A percentile compares a stretch with the other conserved stretches of the same genome.
Evolutionary conservation across 2,329 filamentous ascomycete genomes (phyloP).

Genomic region (Ophiognomonia clavigignenti-juglandacearum): DNA sequence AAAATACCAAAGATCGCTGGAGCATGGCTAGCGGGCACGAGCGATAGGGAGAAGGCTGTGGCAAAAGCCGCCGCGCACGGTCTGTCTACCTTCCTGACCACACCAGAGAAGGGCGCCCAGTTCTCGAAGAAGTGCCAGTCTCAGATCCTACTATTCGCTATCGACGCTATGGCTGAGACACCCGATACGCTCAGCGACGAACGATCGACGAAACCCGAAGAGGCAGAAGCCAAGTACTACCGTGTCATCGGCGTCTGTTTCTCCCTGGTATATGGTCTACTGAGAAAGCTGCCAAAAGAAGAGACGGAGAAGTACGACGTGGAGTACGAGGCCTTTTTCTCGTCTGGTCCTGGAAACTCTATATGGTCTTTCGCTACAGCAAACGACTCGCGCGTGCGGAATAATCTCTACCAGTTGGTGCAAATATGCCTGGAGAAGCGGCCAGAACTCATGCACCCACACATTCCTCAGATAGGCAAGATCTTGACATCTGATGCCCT

Average conservation of each 20-base stretch:
- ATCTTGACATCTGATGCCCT: slow-evolving; percentile 69
- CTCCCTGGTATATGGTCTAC: slow-evolving; percentile 48
- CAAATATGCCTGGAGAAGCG: slow-evolving; percentile 41
- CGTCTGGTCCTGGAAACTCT: slow-evolving; percentile 42
- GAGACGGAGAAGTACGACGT: slow-evolving; percentile 57
- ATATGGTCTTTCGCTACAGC: slow-evolving; percentile 65
- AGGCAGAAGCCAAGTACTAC: slow-evolving; percentile 79
- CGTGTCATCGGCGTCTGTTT: slow-evolving; percentile 61
- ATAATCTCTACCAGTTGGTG: slow-evolving; percentile 47
- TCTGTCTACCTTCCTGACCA: slow-evolving; percentile 68
- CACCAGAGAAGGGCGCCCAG: slow-evolving; percentile 69
- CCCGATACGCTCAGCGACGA: slow-evolving; percentile 82
- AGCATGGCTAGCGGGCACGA: slow-evolving; percentile 86
- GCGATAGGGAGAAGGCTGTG: slow-evolving; percentile 77
- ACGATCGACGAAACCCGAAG: slow-evolving; percentile 75
- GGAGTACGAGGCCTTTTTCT: slow-evolving; percentile 63
- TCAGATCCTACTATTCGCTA: slow-evolving; percentile 77
- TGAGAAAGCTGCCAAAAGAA: slow-evolving; percentile 40
- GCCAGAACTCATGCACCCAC: slow-evolving; percentile 41
- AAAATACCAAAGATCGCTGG: slow-evolving; percentile 73
- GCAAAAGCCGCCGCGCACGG: slow-evolving; percentile 74
- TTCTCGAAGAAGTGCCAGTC: slow-evolving; percentile 80
- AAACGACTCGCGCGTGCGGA: slow-evolving; percentile 50
- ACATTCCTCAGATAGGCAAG: slow-evolving; percentile 47
- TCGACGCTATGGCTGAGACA: slow-evolving; percentile 75